Evolutionary conservation across 1,284 basidiomycete species (phyloP).

Genomic region (Apiotrichum sp.): DNA sequence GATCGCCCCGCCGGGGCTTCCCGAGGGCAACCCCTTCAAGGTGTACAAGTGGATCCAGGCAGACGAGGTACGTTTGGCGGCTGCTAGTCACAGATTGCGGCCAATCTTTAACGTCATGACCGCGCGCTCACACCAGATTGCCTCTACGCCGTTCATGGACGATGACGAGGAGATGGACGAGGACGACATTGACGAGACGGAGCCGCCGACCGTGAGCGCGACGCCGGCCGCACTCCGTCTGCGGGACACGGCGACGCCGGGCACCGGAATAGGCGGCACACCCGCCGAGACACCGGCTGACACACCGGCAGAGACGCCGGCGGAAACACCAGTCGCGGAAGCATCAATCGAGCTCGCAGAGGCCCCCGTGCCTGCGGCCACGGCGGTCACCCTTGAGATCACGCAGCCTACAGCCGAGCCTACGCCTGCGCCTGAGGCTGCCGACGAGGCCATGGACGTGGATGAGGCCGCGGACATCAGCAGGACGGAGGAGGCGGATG

Average conservation of each 20-base stretch:
- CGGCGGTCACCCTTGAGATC: neutral
- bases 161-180: constrained; percentile 11
- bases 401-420: neutral
- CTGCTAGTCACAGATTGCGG: neutral
- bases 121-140: constrained; percentile 1
- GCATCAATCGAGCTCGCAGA: no score
- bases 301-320: neutral
- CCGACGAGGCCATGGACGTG: neutral
- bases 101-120: no score
- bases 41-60: constrained; percentile 18
- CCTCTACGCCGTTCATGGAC: constrained; percentile 11
- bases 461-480: neutral
- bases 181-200: constrained; percentile 7
- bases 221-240: constrained; percentile 7
- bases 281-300: constrained; percentile 1
- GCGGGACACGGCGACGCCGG: neutral
- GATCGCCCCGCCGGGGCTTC: constrained; percentile 27
- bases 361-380: neutral
- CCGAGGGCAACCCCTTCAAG: constrained; percentile 32
- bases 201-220: constrained; percentile 9
- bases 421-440: neutral
- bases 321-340: neutral
- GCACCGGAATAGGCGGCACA: neutral
- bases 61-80: neutral
- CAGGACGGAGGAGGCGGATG: neutral